Conservation (phyloP, 371 early-diverging fungal genomes). For the Basidiobolus meristosporus region DNA sequence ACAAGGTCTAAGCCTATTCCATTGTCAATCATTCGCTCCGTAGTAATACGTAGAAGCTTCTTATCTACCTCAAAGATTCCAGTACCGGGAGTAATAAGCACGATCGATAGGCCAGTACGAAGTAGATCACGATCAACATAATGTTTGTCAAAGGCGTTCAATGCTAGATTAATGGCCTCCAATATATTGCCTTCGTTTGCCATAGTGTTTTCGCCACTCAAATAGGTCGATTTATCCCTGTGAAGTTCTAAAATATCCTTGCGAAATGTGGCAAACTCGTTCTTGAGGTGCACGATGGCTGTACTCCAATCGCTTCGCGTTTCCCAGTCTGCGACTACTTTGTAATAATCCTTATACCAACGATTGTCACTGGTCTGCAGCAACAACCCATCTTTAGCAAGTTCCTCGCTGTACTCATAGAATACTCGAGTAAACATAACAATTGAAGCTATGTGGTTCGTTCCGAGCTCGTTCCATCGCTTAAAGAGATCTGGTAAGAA, state of each 20-base stretch:
- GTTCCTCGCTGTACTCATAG: slow-evolving; percentile 32
- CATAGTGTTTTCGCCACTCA: slow-evolving; percentile 35
- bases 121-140: slow-evolving; percentile 83
- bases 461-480: slow-evolving; percentile 62
- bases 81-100: slow-evolving; percentile 74
- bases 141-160: slow-evolving; percentile 85
- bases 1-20: slow-evolving; percentile 87
- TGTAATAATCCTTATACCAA: slow-evolving; percentile 84
- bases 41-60: slow-evolving; percentile 68
- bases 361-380: slow-evolving; percentile 18
- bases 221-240: slow-evolving; percentile 22
- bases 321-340: slow-evolving; percentile 87
- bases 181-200: slow-evolving; percentile 83
- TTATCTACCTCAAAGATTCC: slow-evolving; percentile 79
- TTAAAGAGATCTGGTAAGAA: slow-evolving; percentile 79
- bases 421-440: slow-evolving; percentile 80
- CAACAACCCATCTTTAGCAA: slow-evolving; percentile 23
- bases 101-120: slow-evolving; percentile 81
- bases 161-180: slow-evolving; percentile 85
- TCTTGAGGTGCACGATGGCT: slow-evolving; percentile 47
- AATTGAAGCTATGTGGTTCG: slow-evolving; percentile 92
- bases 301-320: slow-evolving; percentile 73
- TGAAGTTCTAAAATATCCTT: slow-evolving; percentile 56
- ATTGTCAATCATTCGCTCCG: slow-evolving; percentile 86
- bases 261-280: slow-evolving; percentile 62